Conservation (phyloP, 306 rosid species). For the Ammopiptanthus mongolicus region DNA sequence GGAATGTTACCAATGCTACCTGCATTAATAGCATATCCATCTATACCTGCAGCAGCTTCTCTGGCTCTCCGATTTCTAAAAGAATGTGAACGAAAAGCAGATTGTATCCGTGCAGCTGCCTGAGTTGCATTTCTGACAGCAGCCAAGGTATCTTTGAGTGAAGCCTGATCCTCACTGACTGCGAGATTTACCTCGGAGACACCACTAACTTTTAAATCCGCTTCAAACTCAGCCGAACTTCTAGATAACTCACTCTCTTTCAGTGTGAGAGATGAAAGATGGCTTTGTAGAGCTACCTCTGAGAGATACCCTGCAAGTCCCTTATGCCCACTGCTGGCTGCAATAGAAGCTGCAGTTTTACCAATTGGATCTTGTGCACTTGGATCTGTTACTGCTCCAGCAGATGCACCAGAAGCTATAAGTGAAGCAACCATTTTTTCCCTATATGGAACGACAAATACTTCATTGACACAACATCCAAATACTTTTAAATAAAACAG, state of each 20-base stretch:
- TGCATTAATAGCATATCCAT: conserved; percentile 44
- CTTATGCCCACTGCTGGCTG: conserved; percentile 66
- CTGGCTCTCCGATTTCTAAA: conserved; percentile 54
- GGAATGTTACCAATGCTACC: conserved; percentile 32
- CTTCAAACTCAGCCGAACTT: conserved; percentile 78
- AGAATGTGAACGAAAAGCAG: conserved; percentile 91
- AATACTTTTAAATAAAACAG: neutral
- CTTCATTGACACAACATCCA: conserved; percentile 11
- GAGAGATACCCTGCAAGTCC: conserved; percentile 98
- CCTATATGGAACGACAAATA: conserved; percentile 37
- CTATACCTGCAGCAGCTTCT: conserved; percentile 41
- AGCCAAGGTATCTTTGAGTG: conserved; percentile 64
- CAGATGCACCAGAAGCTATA: conserved; percentile 87
- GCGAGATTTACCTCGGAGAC: conserved; percentile 50
- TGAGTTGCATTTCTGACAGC: conserved; percentile 88
- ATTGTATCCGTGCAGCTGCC: conserved; percentile 96
- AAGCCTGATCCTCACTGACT: conserved; percentile 46
- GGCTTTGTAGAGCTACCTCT: conserved; percentile 81
- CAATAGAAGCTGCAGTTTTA: conserved; percentile 80
- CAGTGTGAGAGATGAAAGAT: conserved; percentile 74
- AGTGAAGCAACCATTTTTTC: conserved; percentile 94
- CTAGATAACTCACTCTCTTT: conserved; percentile 75
- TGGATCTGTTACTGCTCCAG: conserved; percentile 98
- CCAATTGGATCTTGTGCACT: conserved; percentile 70
- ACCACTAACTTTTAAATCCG: conserved; percentile 61